These are phyloP conservation scores for Nigrospora oryzae DNA, from an alignment of 2,329 filamentous ascomycete species.

Conservation along the genomic window DNA sequence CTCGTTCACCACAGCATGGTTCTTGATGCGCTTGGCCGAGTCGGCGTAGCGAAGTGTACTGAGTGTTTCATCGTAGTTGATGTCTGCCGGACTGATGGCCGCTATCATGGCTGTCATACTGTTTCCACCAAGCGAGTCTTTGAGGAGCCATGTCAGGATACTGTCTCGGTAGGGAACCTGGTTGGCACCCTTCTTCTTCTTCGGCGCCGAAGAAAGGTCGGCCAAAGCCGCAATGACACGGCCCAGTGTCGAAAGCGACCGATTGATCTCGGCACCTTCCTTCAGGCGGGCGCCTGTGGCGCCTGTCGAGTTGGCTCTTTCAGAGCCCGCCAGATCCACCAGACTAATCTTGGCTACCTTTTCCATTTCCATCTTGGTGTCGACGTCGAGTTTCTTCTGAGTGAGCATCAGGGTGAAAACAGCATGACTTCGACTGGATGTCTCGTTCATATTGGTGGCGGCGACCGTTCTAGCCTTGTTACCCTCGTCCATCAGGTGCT, in stretches of 20 bases:
- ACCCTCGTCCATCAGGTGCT: constrained; percentile 97
- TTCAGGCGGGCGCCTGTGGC: constrained; percentile 92
- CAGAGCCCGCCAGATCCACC: constrained; percentile 95
- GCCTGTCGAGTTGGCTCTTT: constrained; percentile 93
- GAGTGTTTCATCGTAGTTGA: constrained; percentile 97
- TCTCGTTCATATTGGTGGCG: constrained; percentile 99
- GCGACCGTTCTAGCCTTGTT: constrained; percentile 98
- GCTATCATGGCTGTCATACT: constrained; percentile 99
- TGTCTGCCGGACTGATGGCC: constrained; percentile 94
- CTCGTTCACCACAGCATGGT: constrained; percentile 97
- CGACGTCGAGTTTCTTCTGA: constrained; percentile 82
- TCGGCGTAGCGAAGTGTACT: constrained; percentile 95
- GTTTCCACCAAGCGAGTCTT: constrained; percentile 95
- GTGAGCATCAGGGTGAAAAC: constrained; percentile 95
- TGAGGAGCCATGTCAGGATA: constrained; percentile 90
- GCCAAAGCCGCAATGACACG: constrained; percentile 95
- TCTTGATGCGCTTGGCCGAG: constrained; percentile 98
- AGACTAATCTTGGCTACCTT: constrained; percentile 97
- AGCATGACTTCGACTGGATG: constrained; percentile 93
- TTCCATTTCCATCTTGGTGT: constrained; percentile 95
- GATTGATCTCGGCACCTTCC: constrained; percentile 97
- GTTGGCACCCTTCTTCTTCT: constrained; percentile 63
- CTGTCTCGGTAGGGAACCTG: constrained; percentile 96
- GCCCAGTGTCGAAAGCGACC: constrained; percentile 89
- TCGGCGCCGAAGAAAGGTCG: constrained; percentile 79